These are phyloP conservation scores for Diaporthe sp. DNA, from an alignment of 2,329 filamentous ascomycete genomes.

Conservation along the genomic window DNA sequence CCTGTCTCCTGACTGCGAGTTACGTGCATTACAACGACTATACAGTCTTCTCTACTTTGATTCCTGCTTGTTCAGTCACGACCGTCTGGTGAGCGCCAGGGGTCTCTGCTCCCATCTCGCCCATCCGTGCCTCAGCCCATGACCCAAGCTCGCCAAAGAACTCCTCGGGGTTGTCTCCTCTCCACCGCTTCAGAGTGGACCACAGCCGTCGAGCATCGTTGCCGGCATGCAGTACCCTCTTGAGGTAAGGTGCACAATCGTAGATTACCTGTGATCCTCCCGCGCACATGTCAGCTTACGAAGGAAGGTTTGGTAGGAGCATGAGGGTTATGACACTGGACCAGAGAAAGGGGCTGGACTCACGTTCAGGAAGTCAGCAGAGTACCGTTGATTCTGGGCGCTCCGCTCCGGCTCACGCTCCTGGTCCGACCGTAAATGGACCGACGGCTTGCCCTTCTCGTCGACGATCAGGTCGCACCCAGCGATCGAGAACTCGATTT, in stretches of 20 bases:
- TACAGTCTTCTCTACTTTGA: neutral
- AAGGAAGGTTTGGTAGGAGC: neutral
- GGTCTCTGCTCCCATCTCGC: neutral
- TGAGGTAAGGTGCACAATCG: conserved; percentile 42
- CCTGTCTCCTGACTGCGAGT: neutral
- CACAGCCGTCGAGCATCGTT: conserved; percentile 49
- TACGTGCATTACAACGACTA: neutral
- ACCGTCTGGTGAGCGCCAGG: neutral
- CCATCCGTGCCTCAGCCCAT: conserved; percentile 39
- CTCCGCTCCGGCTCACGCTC: conserved; percentile 33
- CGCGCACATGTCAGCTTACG: neutral
- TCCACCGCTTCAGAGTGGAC: conserved; percentile 46
- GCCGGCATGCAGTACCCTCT: conserved; percentile 45
- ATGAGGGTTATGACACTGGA: neutral
- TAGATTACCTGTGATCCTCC: conserved; percentile 39
- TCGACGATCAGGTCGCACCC: neutral
- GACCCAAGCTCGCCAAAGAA: conserved; percentile 39
- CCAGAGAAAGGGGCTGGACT: neutral
- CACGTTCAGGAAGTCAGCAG: conserved; percentile 48
- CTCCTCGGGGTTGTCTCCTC: conserved; percentile 38
- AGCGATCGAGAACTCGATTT: neutral
- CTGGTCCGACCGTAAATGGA: conserved; percentile 3
- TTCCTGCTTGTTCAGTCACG: neutral
- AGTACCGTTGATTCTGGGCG: conserved; percentile 44
- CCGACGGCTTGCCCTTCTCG: conserved; percentile 44